phyloP scores from a whole-genome alignment of 2,329 filamentous ascomycete genomes.

The Phoma sp. region DNA sequence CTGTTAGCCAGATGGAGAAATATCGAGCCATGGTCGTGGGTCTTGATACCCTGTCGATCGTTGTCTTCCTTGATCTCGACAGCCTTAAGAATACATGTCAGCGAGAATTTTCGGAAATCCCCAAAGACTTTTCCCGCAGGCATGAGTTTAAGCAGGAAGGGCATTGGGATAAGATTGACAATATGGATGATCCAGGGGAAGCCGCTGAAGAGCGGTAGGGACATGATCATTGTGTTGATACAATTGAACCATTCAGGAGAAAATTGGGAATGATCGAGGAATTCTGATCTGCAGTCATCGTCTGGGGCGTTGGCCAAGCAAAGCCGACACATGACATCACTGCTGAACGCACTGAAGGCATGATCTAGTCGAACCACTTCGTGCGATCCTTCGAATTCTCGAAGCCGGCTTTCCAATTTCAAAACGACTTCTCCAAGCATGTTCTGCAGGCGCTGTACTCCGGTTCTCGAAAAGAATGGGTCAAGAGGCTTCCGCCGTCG shows the following conservation, averaged over 20 bases:
- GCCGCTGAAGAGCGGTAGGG: background rate
- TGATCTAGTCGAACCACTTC: background rate
- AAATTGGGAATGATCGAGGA: background rate
- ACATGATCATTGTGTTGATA: background rate
- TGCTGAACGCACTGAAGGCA: background rate
- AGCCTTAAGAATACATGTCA: background rate
- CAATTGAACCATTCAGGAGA: background rate
- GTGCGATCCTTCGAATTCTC: background rate
- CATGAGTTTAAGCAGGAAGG: background rate
- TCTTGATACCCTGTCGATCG: too few species aligned
- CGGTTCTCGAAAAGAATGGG: background rate
- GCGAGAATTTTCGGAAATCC: background rate
- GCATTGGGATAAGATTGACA: background rate
- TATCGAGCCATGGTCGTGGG: too few species aligned
- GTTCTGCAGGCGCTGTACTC: background rate
- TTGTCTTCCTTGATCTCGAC: background rate
- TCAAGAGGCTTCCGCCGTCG: background rate
- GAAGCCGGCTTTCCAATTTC: background rate
- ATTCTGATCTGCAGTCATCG: background rate
- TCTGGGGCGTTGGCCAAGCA: background rate
- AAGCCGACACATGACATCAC: background rate
- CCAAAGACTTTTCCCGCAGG: background rate
- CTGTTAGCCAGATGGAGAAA: too few species aligned
- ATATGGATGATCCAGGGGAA: background rate
- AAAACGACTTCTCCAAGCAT: background rate